Evolutionary conservation across 2,329 filamentous ascomycete species (phyloP), one percentile per base, ranked within the genome.

Genomic region (Colletotrichum orbiculare): DNA sequence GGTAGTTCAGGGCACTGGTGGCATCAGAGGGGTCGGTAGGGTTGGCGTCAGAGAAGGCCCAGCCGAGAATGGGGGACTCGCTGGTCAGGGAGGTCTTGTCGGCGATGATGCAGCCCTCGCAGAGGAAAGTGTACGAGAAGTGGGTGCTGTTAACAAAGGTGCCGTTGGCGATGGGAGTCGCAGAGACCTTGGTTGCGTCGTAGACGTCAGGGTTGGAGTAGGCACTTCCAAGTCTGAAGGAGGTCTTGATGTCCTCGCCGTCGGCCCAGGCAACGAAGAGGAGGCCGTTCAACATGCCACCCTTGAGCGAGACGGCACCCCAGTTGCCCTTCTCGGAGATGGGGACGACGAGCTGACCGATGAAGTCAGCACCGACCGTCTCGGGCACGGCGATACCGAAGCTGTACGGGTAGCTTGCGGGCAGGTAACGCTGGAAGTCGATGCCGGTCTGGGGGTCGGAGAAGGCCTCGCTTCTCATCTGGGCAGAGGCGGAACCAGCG

Each of bases 71-170:
- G 42, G 71, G 69, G 4, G 59, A 69, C 34, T 67, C 68, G 25
- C 64, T 69, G 15, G 73, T 69, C 52, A 79, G 71, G 12, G 70
- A 72, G 0, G 75, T 75, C 11, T 71, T 68, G 59, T 78, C 77
- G 6, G 72, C 72, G 15, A 73, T 72, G 60, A 82, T 73, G 60
- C 82, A 84, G 10, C 76, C 75, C 49, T 77, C 73, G 69, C 84
- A 87, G 42, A 86, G 77, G 73, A 86, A 87, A 1, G 84, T 87
- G 67, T 83, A 84, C 2, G 81, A 81, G 71, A 80, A 81, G 67
- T 85, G 82, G 1, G 84, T 86, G 66, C 73, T 75, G 75, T 86
- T 86, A 63, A 84, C 73, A 33, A 81, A 84, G 1, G 83, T 85
- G 34, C 83, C 83, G 25, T 83, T 82, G 33, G 81, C 74, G 66